These are phyloP conservation scores for Aureobasidium sp. DNA, from an alignment of 2,329 filamentous ascomycete species.

Conservation along the genomic window DNA sequence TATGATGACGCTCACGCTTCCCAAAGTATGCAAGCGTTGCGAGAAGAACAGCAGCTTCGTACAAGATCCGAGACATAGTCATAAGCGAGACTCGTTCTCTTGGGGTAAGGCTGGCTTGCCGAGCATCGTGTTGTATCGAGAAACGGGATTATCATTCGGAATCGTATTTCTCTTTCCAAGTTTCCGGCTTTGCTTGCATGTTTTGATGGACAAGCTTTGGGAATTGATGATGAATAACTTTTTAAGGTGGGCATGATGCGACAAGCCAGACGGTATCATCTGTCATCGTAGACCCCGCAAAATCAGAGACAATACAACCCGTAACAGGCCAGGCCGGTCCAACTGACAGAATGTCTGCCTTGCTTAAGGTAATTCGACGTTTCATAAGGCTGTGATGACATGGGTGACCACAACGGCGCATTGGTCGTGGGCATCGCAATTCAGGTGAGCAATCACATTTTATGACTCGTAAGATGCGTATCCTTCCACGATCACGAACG, in stretches of 20 bases:
- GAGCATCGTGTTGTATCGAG: neutral
- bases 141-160: conserved; percentile 2
- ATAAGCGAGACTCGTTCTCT: neutral
- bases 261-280: neutral
- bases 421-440: neutral
- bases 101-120: neutral
- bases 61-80: neutral
- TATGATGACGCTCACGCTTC: neutral
- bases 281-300: neutral
- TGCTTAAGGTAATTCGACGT: neutral
- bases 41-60: neutral
- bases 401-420: neutral
- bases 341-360: conserved; percentile 1
- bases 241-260: neutral
- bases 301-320: neutral
- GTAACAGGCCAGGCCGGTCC: neutral
- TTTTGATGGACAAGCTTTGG: conserved; percentile 2
- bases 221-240: neutral
- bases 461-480: neutral
- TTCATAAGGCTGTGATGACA: neutral
- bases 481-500: neutral
- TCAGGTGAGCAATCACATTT: neutral
- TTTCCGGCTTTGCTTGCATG: neutral
- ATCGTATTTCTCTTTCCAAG: neutral
- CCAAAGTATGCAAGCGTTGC: too few species aligned